Base-by-base conservation (phyloP, 2,329 filamentous ascomycete species). In the Talaromyces sp. region DNA sequence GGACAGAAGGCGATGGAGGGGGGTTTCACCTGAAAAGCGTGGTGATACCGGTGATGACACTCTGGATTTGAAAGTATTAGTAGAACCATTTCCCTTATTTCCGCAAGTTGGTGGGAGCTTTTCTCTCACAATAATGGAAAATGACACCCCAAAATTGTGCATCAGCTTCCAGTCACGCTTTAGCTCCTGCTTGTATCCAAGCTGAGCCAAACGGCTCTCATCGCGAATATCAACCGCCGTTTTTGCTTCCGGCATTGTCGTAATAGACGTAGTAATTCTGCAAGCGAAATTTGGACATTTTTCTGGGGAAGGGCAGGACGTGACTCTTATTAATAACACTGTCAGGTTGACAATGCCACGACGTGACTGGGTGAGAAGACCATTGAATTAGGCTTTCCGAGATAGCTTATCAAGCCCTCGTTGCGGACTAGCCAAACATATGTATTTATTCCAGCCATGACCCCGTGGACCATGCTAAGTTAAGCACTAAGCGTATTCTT, bases 141-240 rank as follows among this genome's bases (percentile, higher is more conserved):
- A 64, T 3, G 62, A 64, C n/a, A 64, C 54, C 13, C 62, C 62
- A 25, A 64, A 64, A 50, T 64, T 64, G 62, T 64, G 62, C 35
- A 64, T 50, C 35, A 64, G 31, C 19, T 22, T 59, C 62, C 62
- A 64, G 52, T 64, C 62, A 19, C 62, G 62, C 27, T 37, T 45
- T 9, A 64, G 54, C 17, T 64, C 62, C 52, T 64, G 62, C 52
- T 59, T 57, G 37, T 64, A 64, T 41, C 62, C 62, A 13, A 64
- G 41, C 62, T 64, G 31, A n/a, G 62, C 62, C 31, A 64, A 33
- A 11, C 62, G 62, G 31, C 50, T 64, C 62, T 64, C 62, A 50
- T 64, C 62, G 13, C 45, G 50, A 45, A 64, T 64, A 39, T 62
- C 47, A 15, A 56, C 61, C 35, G 35, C 19, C 35, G 57, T 43